Evolutionary conservation across 441 rosid species (phyloP).

Genomic region (Erodium moschatum): DNA sequence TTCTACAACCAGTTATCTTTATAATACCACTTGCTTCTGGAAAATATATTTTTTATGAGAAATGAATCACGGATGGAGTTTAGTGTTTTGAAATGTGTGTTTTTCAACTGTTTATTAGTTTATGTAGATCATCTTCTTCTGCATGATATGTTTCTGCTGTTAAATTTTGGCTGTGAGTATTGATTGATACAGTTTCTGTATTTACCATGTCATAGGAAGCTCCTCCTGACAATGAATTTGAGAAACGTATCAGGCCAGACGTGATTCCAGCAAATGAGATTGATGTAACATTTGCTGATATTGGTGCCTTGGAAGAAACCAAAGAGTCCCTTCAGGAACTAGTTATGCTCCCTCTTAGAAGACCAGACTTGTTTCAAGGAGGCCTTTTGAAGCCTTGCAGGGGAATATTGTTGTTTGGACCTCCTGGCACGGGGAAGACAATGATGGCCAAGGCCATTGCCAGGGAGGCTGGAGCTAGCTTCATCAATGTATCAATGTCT

Average conservation of each 20-base stretch:
- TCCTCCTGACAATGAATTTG: conserved; percentile 59
- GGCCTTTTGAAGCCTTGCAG: conserved; percentile 83
- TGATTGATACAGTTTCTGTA: not conserved
- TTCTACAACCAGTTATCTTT: too few relatives aligned
- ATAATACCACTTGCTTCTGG: not conserved
- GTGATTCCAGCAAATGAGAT: conserved; percentile 61
- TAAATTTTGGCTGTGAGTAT: not conserved
- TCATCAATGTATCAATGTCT: conserved; percentile 87
- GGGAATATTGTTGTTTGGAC: conserved; percentile 89
- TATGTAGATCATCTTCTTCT: not conserved
- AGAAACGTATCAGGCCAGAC: conserved; percentile 72
- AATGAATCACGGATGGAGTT: not conserved
- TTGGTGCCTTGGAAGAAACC: conserved; percentile 60
- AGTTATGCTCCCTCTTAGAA: conserved; percentile 66
- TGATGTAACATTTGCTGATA: conserved; percentile 48
- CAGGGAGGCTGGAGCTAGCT: conserved; percentile 92
- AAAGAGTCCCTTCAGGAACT: conserved; percentile 73
- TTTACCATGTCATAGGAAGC: conserved; percentile 27
- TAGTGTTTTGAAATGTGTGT: not conserved
- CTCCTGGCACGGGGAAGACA: conserved; percentile 94
- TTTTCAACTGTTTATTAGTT: not conserved
- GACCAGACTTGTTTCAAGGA: conserved; percentile 63
- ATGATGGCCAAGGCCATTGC: conserved; percentile 96
- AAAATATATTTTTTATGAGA: not conserved
- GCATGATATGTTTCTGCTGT: not conserved